phyloP scores from a whole-genome alignment of 352 stramenopile species.

The Blastocystis sp. region DNA sequence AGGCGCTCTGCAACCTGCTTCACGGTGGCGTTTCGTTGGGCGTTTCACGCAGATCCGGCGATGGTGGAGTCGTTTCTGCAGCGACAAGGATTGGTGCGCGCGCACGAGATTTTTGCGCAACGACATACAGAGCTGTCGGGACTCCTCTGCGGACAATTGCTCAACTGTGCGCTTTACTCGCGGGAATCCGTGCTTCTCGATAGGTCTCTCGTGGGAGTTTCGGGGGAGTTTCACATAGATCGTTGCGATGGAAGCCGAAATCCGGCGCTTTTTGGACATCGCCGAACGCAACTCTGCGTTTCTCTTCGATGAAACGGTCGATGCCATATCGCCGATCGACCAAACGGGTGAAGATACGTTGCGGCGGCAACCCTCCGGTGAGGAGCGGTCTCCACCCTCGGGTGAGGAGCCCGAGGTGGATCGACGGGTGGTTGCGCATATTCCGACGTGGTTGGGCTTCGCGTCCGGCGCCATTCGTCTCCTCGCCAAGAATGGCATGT shows the following conservation, averaged over 20 bases:
- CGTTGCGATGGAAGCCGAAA: neutral
- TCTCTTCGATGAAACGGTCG: no score
- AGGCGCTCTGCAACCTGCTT: slow-evolving; percentile 1
- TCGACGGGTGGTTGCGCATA: neutral
- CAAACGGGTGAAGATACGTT: no score
- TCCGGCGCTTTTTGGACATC: neutral
- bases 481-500: slow-evolving; percentile 12
- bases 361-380: no score
- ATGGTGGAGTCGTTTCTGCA: slow-evolving; percentile 32
- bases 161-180: neutral
- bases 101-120: neutral
- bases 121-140: neutral
- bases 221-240: neutral
- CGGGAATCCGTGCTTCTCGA: neutral
- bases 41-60: neutral
- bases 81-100: neutral
- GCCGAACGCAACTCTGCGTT: neutral
- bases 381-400: no score
- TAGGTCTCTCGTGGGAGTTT: neutral
- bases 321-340: neutral
- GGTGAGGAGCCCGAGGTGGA: neutral
- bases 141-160: slow-evolving; percentile 30
- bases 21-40: neutral
- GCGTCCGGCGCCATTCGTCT: slow-evolving; percentile 14
- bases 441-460: slow-evolving; percentile 30